Evolutionary conservation across 176 grass and related monocot species (phyloP), one percentile per base, ranked within the genome.

Genomic region (Raddia guianensis): DNA sequence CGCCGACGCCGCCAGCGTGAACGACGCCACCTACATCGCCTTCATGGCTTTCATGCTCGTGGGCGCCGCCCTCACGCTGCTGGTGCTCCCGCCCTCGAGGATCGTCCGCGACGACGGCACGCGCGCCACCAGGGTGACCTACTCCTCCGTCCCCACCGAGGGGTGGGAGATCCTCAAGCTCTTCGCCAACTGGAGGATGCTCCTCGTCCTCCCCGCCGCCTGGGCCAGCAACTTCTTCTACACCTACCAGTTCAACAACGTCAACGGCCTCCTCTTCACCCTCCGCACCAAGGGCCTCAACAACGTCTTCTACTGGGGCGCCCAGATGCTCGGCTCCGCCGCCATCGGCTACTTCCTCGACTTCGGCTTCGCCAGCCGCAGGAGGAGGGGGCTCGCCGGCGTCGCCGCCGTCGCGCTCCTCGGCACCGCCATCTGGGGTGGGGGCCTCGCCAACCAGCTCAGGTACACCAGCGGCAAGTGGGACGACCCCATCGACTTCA

Each of bases 191-290:
- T 91, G 92, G 92, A 85, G 9, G 86, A 98, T 98, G 96, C 88
- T 98, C 68, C 90, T 98, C 63, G 86, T 93, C 83, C 80, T 91
- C 2, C 90, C 92, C 5, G 88, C 96, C 6, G 88, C 96, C 0
- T 98, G 92, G 95, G 92, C 88, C 13, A 93, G 90, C 87, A 98
- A 95, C 88, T 98, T 95, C 90, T 98, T 98, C 90, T 98, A 98
- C 88, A 91, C 76, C 8, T 93, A 98, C 86, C 96, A 98, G 76
- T 98, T 98, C 92, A 98, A 95, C 90, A 89, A 95, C 84, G 95
- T 98, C 52, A 95, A 98, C 15, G 88, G 92, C 42, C 7, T 57
- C 13, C 82, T 98, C 83, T 98, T 98, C 88, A 86, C 80, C 1
- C 88, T 98, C 9, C 15, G 95, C 0, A 98, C 96, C 37, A 93